A percentile compares a stretch with the other conserved stretches of the same genome.
These are phyloP conservation scores for Verbascum thapsus DNA, from an alignment of 257 asterid species.

Conservation along the genomic window DNA sequence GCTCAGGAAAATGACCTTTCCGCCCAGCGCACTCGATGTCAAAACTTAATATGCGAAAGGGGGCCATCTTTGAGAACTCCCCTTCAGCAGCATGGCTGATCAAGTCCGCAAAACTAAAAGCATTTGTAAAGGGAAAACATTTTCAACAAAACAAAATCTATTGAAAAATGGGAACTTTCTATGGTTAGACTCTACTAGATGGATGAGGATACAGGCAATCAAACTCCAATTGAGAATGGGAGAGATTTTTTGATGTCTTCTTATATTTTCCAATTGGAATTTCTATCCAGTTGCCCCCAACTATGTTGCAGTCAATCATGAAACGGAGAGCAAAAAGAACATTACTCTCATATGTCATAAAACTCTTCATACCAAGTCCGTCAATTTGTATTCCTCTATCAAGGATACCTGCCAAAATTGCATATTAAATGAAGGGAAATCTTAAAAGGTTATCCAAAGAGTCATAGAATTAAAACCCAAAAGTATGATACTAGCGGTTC, in stretches of 20 bases:
- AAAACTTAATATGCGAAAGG: constrained; percentile 94
- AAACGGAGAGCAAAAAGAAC: constrained; percentile 96
- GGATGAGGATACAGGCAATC: constrained; percentile 91
- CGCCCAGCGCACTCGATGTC: constrained; percentile 99
- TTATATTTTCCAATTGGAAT: constrained; percentile 78
- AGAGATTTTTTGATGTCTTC: constrained; percentile 54
- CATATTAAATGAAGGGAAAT: constrained; percentile 24
- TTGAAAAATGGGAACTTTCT: constrained; percentile 10
- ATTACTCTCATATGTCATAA: constrained; percentile 94
- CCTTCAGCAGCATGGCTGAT: constrained; percentile 96
- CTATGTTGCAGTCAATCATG: constrained; percentile 93
- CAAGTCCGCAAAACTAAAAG: constrained; percentile 70
- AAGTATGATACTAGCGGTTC: constrained; percentile 21
- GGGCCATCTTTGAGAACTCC: constrained; percentile 96
- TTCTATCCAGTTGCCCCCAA: constrained; percentile 98
- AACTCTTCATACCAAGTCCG: constrained; percentile 82
- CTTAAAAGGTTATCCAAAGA: constrained; percentile 8
- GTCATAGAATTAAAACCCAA: constrained; percentile 24
- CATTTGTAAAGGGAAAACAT: constrained; percentile 44
- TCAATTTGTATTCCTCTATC: constrained; percentile 94
- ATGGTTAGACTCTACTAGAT: constrained; percentile 16
- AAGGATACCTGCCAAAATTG: constrained; percentile 72
- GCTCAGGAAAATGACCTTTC: constrained; percentile 96
- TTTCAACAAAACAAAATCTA: constrained; percentile 22
- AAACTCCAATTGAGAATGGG: constrained; percentile 86